A percentile compares a stretch with the other conserved stretches of the same genome.
phyloP scores from a whole-genome alignment of 2,329 filamentous ascomycete genomes.

The Colletotrichum salicis region DNA sequence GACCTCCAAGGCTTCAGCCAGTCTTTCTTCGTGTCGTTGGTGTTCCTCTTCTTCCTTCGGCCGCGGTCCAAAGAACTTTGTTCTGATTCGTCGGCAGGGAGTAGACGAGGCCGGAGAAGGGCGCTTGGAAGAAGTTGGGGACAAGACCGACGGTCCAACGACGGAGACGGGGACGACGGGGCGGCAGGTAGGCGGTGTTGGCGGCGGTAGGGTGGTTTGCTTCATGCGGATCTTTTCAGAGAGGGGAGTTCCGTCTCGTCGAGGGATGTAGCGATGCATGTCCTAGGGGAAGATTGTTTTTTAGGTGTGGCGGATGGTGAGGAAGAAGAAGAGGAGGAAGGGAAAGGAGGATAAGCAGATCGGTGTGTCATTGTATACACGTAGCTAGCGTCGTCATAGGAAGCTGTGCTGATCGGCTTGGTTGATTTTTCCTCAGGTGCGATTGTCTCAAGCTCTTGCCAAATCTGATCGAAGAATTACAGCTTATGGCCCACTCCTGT shows the following conservation, averaged over 20 bases:
- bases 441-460: not conserved
- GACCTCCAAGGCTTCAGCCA: conserved; percentile 85
- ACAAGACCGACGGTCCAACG: conserved; percentile 48
- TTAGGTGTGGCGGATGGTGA: not conserved
- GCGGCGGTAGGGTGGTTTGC: not conserved
- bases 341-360: not conserved
- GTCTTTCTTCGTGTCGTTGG: conserved; percentile 75
- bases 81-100: conserved; percentile 62
- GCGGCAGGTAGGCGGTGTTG: not conserved
- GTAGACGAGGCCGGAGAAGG: not conserved
- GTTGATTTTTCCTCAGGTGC: not conserved
- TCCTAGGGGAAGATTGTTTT: not conserved
- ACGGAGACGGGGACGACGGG: not conserved
- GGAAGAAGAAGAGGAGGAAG: not conserved
- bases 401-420: not conserved
- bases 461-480: not conserved
- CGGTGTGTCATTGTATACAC: too few species aligned
- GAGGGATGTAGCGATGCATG: conserved; percentile 62
- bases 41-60: conserved; percentile 66
- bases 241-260: conserved; percentile 48
- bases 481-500: not conserved
- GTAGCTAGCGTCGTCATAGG: not conserved
- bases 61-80: conserved; percentile 56
- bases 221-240: conserved; percentile 53
- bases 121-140: conserved; percentile 39